Conservation (phyloP, 257 asterid species). For the Scutellaria baicalensis region DNA sequence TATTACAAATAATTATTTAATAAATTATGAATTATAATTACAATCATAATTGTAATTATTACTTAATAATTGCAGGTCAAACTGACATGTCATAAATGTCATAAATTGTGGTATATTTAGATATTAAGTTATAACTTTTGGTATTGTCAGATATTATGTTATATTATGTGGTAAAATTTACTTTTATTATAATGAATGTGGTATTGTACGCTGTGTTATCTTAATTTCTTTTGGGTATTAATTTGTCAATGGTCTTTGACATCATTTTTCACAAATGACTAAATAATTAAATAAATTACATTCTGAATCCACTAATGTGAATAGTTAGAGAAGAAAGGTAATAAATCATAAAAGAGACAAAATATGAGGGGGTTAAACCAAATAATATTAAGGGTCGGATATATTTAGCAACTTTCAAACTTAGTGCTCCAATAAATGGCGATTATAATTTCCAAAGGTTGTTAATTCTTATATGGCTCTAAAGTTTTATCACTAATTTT, state of each 20-base stretch:
- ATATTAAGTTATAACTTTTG: no score
- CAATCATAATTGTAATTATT: no score
- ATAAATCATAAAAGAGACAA: not conserved
- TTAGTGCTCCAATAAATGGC: constrained; percentile 10
- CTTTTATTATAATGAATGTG: no score
- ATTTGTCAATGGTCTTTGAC: not conserved
- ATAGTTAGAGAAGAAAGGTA: not conserved
- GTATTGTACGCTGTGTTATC: no score
- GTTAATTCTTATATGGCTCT: not conserved
- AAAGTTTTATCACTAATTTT: no score
- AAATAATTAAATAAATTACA: not conserved
- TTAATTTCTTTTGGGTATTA: not conserved
- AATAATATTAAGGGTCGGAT: not conserved
- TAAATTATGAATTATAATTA: no score
- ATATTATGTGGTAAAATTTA: no score
- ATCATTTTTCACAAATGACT: not conserved
- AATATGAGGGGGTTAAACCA: not conserved
- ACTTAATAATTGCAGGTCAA: no score
- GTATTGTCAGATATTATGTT: no score
- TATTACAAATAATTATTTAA: no score
- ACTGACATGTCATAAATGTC: no score
- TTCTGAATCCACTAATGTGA: constrained; percentile 4
- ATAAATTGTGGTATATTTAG: no score
- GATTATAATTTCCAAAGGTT: constrained; percentile 1
- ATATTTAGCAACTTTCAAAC: not conserved